Evolutionary conservation across 768 basidiomycete species (phyloP).

Genomic region (Lactarius sp.): DNA sequence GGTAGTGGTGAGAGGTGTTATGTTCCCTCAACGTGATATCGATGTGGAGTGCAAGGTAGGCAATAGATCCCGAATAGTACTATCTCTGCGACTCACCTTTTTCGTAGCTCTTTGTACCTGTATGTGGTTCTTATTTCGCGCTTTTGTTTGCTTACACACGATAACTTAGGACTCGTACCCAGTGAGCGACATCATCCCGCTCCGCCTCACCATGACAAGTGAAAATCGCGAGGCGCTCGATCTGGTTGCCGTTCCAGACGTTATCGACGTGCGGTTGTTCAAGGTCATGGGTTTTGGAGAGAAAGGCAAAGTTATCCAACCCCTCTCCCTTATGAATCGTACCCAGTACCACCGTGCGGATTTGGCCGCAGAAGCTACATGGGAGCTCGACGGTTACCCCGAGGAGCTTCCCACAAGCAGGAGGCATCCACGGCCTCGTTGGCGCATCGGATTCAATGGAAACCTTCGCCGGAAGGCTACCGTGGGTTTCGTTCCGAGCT

Average conservation of each 20-base stretch:
- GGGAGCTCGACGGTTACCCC: neutral
- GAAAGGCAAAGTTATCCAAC: neutral
- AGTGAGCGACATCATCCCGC: constrained; percentile 8
- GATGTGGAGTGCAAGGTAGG: constrained; percentile 21
- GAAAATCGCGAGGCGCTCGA: constrained; percentile 3
- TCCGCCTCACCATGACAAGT: constrained; percentile 15
- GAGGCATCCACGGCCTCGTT: constrained; percentile 1
- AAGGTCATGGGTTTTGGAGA: constrained; percentile 22
- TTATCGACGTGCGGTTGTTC: constrained; percentile 18
- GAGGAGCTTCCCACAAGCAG: neutral
- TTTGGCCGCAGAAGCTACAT: constrained; percentile 8
- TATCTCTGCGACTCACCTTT: neutral
- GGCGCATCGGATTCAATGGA: constrained; percentile 14
- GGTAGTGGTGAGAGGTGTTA: constrained; percentile 11
- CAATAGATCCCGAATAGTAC: neutral
- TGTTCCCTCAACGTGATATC: neutral
- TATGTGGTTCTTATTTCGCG: neutral
- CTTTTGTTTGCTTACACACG: neutral
- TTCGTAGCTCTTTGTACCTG: constrained; percentile 8
- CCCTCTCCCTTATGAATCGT: constrained; percentile 3
- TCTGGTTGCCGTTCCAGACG: neutral
- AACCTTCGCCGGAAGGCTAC: neutral
- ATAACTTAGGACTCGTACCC: constrained; percentile 1
- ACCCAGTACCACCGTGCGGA: constrained; percentile 4
- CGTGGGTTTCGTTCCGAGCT: constrained; percentile 5